These are phyloP conservation scores for Fusarium hainanense DNA, from an alignment of 2,329 filamentous ascomycete genomes.

Conservation along the genomic window DNA sequence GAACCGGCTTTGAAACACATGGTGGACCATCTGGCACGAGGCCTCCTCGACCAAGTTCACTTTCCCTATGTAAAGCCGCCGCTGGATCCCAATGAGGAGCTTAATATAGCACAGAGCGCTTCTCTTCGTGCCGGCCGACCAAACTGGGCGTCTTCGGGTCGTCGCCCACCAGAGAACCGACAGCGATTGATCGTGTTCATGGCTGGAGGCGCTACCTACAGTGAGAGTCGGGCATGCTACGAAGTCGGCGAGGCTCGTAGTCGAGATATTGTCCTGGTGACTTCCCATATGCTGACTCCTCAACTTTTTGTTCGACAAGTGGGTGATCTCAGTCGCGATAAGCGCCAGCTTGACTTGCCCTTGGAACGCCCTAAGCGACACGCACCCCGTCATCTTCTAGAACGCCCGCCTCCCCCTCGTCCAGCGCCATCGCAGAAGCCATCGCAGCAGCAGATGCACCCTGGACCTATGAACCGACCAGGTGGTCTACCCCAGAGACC, in stretches of 20 bases:
- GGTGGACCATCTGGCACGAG: constrained; percentile 78
- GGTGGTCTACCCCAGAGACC: constrained; percentile 46
- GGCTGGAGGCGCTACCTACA: constrained; percentile 94
- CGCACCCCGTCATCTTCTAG: constrained; percentile 87
- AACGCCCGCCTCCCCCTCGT: constrained; percentile 70
- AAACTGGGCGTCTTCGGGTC: constrained; percentile 89
- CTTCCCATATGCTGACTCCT: constrained; percentile 93
- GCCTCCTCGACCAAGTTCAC: constrained; percentile 70
- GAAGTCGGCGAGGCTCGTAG: constrained; percentile 78
- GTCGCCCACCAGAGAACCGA: constrained; percentile 78
- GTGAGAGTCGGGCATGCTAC: constrained; percentile 89
- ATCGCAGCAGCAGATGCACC: constrained; percentile 11
- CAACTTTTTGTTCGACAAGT: constrained; percentile 85
- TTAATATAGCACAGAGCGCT: constrained; percentile 68
- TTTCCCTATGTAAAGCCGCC: constrained; percentile 82
- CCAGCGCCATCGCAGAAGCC: constrained; percentile 49
- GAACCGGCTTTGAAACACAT: constrained; percentile 84
- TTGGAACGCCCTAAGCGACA: constrained; percentile 82
- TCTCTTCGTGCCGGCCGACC: constrained; percentile 93
- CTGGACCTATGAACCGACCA: constrained; percentile 36
- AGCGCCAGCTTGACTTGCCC: constrained; percentile 81
- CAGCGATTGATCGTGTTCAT: constrained; percentile 95
- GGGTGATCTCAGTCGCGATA: constrained; percentile 80
- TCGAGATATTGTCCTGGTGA: constrained; percentile 87
- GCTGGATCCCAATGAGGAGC: constrained; percentile 69